Percentiles rank a stretch among this genome's conserved stretches.
phyloP scores from a whole-genome alignment of 2,329 filamentous ascomycete species.

The Herpotrichia juniperi region DNA sequence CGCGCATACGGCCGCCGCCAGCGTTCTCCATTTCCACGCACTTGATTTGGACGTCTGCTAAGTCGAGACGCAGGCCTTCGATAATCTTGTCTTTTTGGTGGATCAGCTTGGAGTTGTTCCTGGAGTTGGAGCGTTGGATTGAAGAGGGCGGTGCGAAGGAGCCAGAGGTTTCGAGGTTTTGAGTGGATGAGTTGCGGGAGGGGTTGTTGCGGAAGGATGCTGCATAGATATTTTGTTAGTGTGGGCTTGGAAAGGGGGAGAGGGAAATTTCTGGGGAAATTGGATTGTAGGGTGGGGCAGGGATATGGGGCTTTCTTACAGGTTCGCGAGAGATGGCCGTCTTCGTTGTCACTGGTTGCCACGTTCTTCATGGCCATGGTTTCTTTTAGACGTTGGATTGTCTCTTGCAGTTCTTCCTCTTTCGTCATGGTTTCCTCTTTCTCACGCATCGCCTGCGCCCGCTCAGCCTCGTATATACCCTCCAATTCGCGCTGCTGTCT shows the following conservation, averaged over 20 bases:
- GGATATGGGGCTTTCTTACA: conserved; percentile 54
- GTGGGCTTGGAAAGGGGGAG: not conserved
- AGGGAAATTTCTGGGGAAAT: too few relatives aligned
- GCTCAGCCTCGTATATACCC: conserved; percentile 88
- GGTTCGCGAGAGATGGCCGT: conserved; percentile 58
- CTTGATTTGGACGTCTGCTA: conserved; percentile 95
- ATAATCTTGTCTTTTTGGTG: conserved; percentile 97
- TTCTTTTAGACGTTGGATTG: conserved; percentile 92
- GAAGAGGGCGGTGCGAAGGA: conserved; percentile 88
- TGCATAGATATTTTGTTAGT: conserved; percentile 15
- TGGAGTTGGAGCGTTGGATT: conserved; percentile 83
- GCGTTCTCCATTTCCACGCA: conserved; percentile 92
- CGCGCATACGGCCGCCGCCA: conserved; percentile 83
- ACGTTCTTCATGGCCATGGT: conserved; percentile 77
- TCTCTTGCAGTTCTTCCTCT: conserved; percentile 88
- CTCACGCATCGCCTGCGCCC: conserved; percentile 84
- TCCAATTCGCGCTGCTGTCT: conserved; percentile 91
- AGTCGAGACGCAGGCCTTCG: conserved; percentile 86
- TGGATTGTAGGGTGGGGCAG: too few relatives aligned
- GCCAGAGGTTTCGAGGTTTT: conserved; percentile 74
- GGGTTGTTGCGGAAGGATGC: conserved; percentile 53
- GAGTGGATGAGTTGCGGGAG: conserved; percentile 57
- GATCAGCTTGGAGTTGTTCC: conserved; percentile 86
- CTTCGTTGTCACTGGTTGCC: conserved; percentile 57
- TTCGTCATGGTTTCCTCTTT: conserved; percentile 84